Percentiles rank a stretch among this genome's conserved stretches.
Conservation (phyloP, 768 basidiomycete genomes). For the Wakefieldia striispora region DNA sequence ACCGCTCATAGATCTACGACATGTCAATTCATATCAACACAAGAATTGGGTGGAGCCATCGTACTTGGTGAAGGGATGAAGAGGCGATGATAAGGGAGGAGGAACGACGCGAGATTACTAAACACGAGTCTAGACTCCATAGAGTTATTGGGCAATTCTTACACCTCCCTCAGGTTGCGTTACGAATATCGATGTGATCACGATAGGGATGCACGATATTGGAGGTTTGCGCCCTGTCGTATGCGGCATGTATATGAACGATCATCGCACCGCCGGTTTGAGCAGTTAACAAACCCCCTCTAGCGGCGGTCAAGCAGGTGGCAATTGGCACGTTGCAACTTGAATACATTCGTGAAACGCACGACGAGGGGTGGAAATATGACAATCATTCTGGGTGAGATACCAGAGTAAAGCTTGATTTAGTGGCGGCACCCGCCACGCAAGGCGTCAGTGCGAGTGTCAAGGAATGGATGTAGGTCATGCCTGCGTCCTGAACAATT, state of each 20-base stretch:
- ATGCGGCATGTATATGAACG: too few species aligned
- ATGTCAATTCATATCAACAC: background rate
- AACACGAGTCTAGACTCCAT: constrained; percentile 24
- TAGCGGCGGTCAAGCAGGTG: too few species aligned
- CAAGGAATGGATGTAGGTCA: too few species aligned
- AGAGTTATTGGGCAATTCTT: background rate
- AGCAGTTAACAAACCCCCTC: background rate
- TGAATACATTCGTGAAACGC: too few species aligned
- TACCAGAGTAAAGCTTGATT: too few species aligned
- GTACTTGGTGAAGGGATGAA: background rate
- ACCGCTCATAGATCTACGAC: constrained; percentile 6
- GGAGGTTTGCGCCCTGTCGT: constrained; percentile 44
- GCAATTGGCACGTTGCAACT: too few species aligned
- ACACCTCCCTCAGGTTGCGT: background rate
- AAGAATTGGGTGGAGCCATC: background rate
- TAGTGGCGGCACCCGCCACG: too few species aligned
- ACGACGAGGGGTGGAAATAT: too few species aligned
- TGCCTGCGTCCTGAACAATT: too few species aligned
- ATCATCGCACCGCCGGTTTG: constrained; percentile 13
- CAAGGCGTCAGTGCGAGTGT: too few species aligned
- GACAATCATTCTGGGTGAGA: too few species aligned
- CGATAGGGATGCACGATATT: background rate
- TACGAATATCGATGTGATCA: background rate
- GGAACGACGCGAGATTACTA: constrained; percentile 55
- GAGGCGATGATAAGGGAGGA: constrained; percentile 40